These are phyloP conservation scores for Aureoboletus auriporus DNA, from an alignment of 768 basidiomycete species.

Conservation along the genomic window DNA sequence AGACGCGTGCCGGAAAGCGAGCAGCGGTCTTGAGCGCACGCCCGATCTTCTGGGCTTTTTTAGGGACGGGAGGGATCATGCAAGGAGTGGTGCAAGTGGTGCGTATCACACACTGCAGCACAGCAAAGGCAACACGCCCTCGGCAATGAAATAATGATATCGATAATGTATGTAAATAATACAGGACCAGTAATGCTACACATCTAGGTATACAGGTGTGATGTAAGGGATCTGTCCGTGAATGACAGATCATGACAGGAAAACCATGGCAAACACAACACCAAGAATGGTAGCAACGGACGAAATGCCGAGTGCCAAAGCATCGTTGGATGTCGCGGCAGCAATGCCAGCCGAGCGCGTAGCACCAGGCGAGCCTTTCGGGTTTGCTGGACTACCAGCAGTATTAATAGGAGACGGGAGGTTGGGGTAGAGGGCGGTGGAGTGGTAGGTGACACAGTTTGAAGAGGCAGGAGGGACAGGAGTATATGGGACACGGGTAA, in stretches of 20 bases:
- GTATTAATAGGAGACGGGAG: slow-evolving; percentile 11
- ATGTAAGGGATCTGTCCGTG: neutral
- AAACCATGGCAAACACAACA: slow-evolving; percentile 31
- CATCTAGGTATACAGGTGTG: neutral
- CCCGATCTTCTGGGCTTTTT: slow-evolving; percentile 48
- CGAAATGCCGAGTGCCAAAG: slow-evolving; percentile 25
- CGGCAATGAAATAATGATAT: too few relatives aligned
- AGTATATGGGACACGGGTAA: slow-evolving; percentile 42
- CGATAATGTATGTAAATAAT: too few relatives aligned
- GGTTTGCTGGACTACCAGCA: too few relatives aligned
- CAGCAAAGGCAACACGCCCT: slow-evolving; percentile 5
- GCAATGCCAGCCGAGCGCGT: slow-evolving; percentile 15
- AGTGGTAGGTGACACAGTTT: slow-evolving; percentile 39
- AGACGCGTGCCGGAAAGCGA: slow-evolving; percentile 46
- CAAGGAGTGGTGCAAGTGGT: neutral
- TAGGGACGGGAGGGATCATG: slow-evolving; percentile 34
- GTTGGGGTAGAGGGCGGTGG: slow-evolving; percentile 33
- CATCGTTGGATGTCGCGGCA: slow-evolving; percentile 12
- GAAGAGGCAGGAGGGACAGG: slow-evolving; percentile 38
- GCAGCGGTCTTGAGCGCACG: slow-evolving; percentile 61
- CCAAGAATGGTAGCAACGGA: slow-evolving; percentile 28
- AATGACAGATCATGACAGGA: slow-evolving; percentile 27
- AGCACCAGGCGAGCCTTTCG: too few relatives aligned
- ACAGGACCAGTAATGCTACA: neutral
- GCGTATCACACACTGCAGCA: neutral